Base-by-base conservation (phyloP, 176 grass and related monocot species). In the Paspalum vaginatum region DNA sequence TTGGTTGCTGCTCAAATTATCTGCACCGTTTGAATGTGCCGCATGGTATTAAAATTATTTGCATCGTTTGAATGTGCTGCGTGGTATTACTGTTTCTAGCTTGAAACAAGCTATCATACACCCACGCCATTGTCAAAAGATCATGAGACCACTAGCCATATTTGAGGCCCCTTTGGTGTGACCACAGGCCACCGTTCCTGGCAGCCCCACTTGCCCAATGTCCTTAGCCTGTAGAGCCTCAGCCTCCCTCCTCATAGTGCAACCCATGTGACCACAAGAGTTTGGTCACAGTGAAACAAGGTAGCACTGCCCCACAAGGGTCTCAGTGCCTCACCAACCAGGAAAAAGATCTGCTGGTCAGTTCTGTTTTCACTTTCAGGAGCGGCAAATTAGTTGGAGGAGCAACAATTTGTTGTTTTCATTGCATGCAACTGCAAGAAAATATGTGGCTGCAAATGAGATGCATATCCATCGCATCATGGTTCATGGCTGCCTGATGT, bases 131-230 rank as follows among this genome's bases (percentile, higher is more conserved):
- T 21, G 64, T 66, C 44, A 68, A 77, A 85, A 85, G 82, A 85
- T 56, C 55, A 65, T 37, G 77, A 89, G 72, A 65, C 82, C 77
- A 72, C 65, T 77, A 71, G 64, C 87, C 77, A 70, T 67, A 89
- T 85, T 85, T 81, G 83, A 89, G 77, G 64, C 63, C 47, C 54
- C 62, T 45, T 76, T 56, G 71, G 62, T 77, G 81, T 76, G 82
- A 85, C 80, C 80, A 74, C 74, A 74, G 59, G 59, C 26, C 78
- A 85, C 87, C 65, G 72, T 79, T 85, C 46, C 81, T 78, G 79
- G 24, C 40, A 70, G 63, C 44, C 82, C 81, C 87, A 89, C 87
- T 85, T 84, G 81, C 13, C 45, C 85, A 64, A 76, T 89, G 87
- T 76, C 81, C 87, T 64, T 65, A 72, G 83, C 67, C 61, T 66